Evolutionary conservation across 2,329 filamentous ascomycete species (phyloP).

Genomic region (Sarocladium kiliense): DNA sequence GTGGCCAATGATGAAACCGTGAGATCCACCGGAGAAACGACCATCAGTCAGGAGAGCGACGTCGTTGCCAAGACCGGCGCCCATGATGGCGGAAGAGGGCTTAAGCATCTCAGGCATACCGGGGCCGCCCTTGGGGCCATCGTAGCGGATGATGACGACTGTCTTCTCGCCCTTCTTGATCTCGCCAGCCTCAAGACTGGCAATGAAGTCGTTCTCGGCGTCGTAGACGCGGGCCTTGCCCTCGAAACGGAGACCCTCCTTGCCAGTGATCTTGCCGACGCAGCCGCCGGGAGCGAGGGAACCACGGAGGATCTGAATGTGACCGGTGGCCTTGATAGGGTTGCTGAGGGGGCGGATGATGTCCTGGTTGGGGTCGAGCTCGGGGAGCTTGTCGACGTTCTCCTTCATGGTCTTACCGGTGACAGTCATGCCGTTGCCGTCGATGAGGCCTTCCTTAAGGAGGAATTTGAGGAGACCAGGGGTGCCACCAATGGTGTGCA

Average conservation of each 20-base stretch:
- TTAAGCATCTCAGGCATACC: slow-evolving; percentile 96
- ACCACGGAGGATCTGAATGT: slow-evolving; percentile 81
- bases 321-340: slow-evolving; percentile 76
- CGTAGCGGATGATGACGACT: slow-evolving; percentile 87
- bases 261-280: slow-evolving; percentile 94
- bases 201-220: slow-evolving; percentile 75
- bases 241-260: slow-evolving; percentile 79
- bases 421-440: slow-evolving; percentile 75
- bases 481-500: slow-evolving; percentile 82
- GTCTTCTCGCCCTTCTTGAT: slow-evolving; percentile 63
- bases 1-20: slow-evolving; percentile 84
- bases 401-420: slow-evolving; percentile 80
- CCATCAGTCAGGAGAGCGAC: slow-evolving; percentile 71
- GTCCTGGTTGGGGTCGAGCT: slow-evolving; percentile 69
- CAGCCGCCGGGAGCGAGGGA: slow-evolving; percentile 86
- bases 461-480: slow-evolving; percentile 85
- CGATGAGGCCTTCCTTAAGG: slow-evolving; percentile 74
- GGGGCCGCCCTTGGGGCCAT: slow-evolving; percentile 87
- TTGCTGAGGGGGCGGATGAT: slow-evolving; percentile 78
- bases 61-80: slow-evolving; percentile 76
- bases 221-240: slow-evolving; percentile 81
- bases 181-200: slow-evolving; percentile 66
- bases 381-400: slow-evolving; percentile 73
- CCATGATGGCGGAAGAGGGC: slow-evolving; percentile 90
- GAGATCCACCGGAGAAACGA: slow-evolving; percentile 73